Conservation (phyloP, 495 filamentous ascomycete genomes). For the Talaromyces adpressus region DNA sequence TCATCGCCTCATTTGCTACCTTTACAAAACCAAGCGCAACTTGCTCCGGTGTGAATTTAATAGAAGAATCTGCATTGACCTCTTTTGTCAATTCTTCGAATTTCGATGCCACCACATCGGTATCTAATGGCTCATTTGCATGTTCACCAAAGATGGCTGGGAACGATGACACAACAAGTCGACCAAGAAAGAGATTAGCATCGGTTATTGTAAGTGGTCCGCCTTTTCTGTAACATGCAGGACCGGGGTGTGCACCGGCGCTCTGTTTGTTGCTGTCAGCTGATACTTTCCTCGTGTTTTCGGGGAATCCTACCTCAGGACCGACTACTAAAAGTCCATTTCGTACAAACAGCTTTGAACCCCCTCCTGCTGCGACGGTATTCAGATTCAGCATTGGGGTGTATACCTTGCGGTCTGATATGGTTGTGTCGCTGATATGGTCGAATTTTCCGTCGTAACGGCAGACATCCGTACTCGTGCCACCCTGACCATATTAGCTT, state of each 20-base stretch:
- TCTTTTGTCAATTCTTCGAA: slow-evolving; percentile 71
- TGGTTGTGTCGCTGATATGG: slow-evolving; percentile 95
- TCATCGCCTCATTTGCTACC: slow-evolving; percentile 50
- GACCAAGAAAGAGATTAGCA: slow-evolving; percentile 30
- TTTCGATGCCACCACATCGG: slow-evolving; percentile 63
- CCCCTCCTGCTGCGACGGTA: slow-evolving; percentile 37
- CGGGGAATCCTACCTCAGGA: slow-evolving; percentile 32
- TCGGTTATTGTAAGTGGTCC: slow-evolving; percentile 34
- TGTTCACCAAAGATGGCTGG: slow-evolving; percentile 41
- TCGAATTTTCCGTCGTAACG: slow-evolving; percentile 91
- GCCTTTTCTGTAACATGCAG: slow-evolving; percentile 74
- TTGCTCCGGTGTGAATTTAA: slow-evolving; percentile 72
- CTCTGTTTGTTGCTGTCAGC: neutral
- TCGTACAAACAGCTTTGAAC: slow-evolving; percentile 26
- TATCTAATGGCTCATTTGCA: slow-evolving; percentile 80
- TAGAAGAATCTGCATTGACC: slow-evolving; percentile 56
- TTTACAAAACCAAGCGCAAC: slow-evolving; percentile 60
- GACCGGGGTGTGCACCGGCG: slow-evolving; percentile 46
- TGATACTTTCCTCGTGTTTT: neutral
- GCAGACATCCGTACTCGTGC: slow-evolving; percentile 92
- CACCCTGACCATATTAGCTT: slow-evolving; percentile 77
- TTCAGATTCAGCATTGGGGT: slow-evolving; percentile 27
- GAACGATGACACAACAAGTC: slow-evolving; percentile 12
- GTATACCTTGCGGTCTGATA: slow-evolving; percentile 41
- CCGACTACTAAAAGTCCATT: slow-evolving; percentile 34